phyloP scores from a whole-genome alignment of 2,329 filamentous ascomycete species.

The Botrytis fabae region DNA sequence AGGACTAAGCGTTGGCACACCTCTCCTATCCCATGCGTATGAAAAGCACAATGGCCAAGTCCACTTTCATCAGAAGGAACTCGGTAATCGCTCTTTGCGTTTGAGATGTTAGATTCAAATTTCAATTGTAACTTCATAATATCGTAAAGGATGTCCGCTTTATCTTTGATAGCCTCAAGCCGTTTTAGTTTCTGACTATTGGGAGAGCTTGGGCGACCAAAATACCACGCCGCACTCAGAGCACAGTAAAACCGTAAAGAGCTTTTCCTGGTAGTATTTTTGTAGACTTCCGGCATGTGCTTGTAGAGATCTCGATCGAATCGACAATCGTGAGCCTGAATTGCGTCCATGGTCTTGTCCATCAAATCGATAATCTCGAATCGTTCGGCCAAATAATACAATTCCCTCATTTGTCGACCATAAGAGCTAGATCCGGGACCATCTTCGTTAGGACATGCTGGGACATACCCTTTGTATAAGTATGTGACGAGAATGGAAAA shows the following conservation, averaged over 20 bases:
- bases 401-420: conserved; percentile 13
- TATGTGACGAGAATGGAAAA: conserved; percentile 21
- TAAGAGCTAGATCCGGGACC: conserved; percentile 4
- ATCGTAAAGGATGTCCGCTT: conserved; percentile 18
- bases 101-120: conserved; percentile 4
- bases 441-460: conserved; percentile 7
- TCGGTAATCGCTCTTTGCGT: conserved; percentile 12
- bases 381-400: conserved; percentile 21
- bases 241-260: conserved; percentile 12
- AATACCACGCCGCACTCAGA: conserved; percentile 16
- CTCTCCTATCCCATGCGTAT: not conserved
- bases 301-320: conserved; percentile 5
- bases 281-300: conserved; percentile 17
- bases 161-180: conserved; percentile 4
- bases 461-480: conserved; percentile 21
- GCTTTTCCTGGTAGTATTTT: conserved; percentile 11
- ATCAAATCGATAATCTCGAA: conserved; percentile 22
- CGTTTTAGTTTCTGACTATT: not conserved
- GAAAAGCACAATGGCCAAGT: conserved; percentile 17
- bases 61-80: not conserved
- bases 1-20: not conserved
- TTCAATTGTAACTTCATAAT: conserved; percentile 7
- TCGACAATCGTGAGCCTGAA: conserved; percentile 14
- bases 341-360: conserved; percentile 23
- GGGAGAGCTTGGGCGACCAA: not conserved